These are phyloP conservation scores for Talaromyces nanjingensis DNA, from an alignment of 495 filamentous ascomycete species.

Conservation along the genomic window DNA sequence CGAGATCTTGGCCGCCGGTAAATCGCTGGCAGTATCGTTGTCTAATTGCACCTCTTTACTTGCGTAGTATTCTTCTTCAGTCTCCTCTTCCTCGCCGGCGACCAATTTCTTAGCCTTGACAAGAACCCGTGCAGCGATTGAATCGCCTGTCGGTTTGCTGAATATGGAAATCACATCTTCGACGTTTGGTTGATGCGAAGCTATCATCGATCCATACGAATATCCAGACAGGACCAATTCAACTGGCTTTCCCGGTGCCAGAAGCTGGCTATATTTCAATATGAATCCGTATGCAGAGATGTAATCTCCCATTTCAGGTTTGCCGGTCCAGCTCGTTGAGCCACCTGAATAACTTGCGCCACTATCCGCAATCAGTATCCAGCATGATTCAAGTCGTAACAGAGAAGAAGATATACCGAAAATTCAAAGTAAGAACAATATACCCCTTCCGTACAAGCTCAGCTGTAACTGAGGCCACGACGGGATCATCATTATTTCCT, in stretches of 20 bases:
- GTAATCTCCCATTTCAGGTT: conserved; percentile 75
- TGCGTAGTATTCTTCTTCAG: neutral
- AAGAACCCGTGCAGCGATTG: conserved; percentile 56
- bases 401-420: conserved; percentile 50
- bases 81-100: neutral
- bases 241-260: conserved; percentile 15
- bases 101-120: conserved; percentile 58
- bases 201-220: conserved; percentile 84
- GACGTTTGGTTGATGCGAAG: conserved; percentile 60
- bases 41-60: conserved; percentile 2
- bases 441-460: conserved; percentile 62
- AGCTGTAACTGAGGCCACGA: conserved; percentile 56
- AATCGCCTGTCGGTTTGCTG: conserved; percentile 36
- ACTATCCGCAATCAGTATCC: conserved; percentile 32
- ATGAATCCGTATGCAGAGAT: conserved; percentile 72
- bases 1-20: conserved; percentile 30
- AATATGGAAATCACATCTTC: conserved; percentile 54
- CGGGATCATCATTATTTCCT: conserved; percentile 74
- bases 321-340: conserved; percentile 77
- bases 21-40: conserved; percentile 7
- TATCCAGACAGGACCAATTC: conserved; percentile 69
- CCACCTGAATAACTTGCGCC: conserved; percentile 72
- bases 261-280: conserved; percentile 55
- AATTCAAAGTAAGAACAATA: conserved; percentile 86
- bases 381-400: neutral